These are phyloP conservation scores for Lagenidium sp. DNA, from an alignment of 352 stramenopile species.

Conservation along the genomic window DNA sequence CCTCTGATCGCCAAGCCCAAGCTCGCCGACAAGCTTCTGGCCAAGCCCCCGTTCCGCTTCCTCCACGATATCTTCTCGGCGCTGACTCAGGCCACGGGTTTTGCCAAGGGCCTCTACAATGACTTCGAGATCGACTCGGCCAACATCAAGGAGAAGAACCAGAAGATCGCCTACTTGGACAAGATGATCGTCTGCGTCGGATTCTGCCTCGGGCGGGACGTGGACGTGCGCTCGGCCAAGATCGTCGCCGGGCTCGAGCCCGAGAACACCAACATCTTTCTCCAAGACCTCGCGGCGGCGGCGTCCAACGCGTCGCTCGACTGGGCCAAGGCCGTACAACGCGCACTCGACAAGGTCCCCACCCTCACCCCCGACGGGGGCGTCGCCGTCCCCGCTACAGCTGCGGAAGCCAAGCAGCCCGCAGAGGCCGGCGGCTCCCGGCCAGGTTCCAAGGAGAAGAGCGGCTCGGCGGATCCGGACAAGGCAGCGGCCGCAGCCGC, in stretches of 20 bases:
- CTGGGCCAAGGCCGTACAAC: conserved; percentile 55
- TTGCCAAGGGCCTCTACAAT: conserved; percentile 81
- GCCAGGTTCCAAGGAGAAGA: conserved; percentile 34
- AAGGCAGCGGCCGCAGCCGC: too few relatives aligned
- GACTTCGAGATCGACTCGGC: conserved; percentile 63
- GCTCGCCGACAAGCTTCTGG: conserved; percentile 92
- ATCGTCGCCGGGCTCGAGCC: conserved; percentile 79
- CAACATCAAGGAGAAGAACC: conserved; percentile 83
- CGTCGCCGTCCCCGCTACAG: conserved; percentile 5
- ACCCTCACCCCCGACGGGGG: conserved; percentile 45
- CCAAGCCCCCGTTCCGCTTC: conserved; percentile 95
- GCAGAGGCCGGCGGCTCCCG: conserved; percentile 15
- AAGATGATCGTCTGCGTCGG: conserved; percentile 83
- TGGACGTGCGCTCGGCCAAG: conserved; percentile 77
- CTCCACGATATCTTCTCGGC: conserved; percentile 92
- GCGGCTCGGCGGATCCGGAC: conserved; percentile 14
- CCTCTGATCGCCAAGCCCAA: conserved; percentile 91
- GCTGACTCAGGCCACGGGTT: conserved; percentile 78
- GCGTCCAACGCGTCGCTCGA: conserved; percentile 53
- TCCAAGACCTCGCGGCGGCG: conserved; percentile 54
- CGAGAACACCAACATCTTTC: conserved; percentile 79
- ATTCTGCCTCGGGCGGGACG: conserved; percentile 40
- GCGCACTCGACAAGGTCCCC: conserved; percentile 52
- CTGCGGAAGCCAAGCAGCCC: conserved; percentile 16
- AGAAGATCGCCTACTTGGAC: conserved; percentile 80